Evolutionary conservation across 768 basidiomycete species (phyloP), one percentile per base, ranked within the genome.

Genomic region (Coprinopsis cinerea): DNA sequence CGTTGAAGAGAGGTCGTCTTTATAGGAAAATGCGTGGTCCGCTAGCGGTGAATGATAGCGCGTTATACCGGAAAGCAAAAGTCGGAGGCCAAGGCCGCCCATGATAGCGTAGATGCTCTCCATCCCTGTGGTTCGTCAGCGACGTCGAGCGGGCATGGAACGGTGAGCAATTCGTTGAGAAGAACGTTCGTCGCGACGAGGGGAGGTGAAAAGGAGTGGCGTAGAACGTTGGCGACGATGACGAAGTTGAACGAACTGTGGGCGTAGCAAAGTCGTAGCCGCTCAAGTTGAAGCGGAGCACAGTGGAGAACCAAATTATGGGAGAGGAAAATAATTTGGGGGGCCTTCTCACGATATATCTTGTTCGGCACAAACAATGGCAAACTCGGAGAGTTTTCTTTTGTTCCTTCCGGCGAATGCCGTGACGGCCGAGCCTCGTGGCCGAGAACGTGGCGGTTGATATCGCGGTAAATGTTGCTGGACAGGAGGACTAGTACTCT

Each of bases 91-190:
- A 51, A 89, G 78, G 34, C 87, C 87, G 43, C 79, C 68, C 49
- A 70, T 77, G 57, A 88, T 85, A 61, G 87, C 80, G 63, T 79
- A 68, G 36, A 88, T 55, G 64, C 76, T 81, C 61, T 89, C 87
- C 84, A 88, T 87, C 59, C 44, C 42, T 39, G 37, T 14, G 7
- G 13, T 20, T 39, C 22, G 22, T 43, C 41, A 43, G 23, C 20
- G 20, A 43, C 7, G 9, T 7, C 18, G 30, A 34, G 30, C 9
- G 37, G 18, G 37, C 37, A 39, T 39, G 18, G 18, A 39, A 39
- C 37, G 18, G 18, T 10, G 18, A 20, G 10, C 9, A 20, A 39
- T 7, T 9, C 37, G 37, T 6, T 20, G 37, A 11, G 37, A 20
- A 39, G 18, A 20, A 39, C 18, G 37, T 32, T 7, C 15, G 30